Percentiles rank a stretch among this genome's conserved stretches.
phyloP scores from a whole-genome alignment of 73 alveolate species.

The Symbiodinium pilosum region DNA sequence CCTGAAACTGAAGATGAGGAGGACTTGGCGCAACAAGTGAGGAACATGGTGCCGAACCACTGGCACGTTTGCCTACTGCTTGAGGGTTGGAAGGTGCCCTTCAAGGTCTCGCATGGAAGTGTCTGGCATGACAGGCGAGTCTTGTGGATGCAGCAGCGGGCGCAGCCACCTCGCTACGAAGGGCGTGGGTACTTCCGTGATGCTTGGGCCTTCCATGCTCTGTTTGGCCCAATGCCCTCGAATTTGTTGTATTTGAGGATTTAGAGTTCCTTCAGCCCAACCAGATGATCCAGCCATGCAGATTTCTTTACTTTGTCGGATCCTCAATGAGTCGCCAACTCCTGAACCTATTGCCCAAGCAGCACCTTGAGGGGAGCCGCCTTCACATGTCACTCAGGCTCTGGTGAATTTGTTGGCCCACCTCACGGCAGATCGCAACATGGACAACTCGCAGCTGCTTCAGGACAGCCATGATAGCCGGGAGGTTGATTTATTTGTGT shows the following conservation, averaged over 20 bases:
- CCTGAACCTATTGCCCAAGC: background rate
- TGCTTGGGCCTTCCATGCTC: background rate
- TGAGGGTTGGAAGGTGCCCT: too few species aligned
- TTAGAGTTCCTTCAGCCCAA: constrained; percentile 67
- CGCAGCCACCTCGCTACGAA: constrained; percentile 74
- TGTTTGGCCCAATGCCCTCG: too few species aligned
- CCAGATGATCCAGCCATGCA: constrained; percentile 75
- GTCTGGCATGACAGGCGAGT: constrained; percentile 41
- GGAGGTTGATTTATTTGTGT: background rate
- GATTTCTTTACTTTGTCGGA: constrained; percentile 36
- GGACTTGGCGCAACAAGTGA: constrained; percentile 39
- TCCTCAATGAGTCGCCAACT: too few species aligned
- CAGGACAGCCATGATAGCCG: constrained; percentile 15
- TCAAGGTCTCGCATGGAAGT: too few species aligned
- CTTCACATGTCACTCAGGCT: background rate
- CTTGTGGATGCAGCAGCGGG: constrained; percentile 82
- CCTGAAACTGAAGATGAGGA: constrained; percentile 47
- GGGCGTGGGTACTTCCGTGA: constrained; percentile 72
- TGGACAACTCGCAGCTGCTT: constrained; percentile 52
- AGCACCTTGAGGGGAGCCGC: background rate
- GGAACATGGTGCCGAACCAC: constrained; percentile 84
- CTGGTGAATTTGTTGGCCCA: constrained; percentile 77
- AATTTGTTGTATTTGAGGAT: background rate
- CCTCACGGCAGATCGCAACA: constrained; percentile 74
- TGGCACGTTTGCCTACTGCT: background rate